These are phyloP conservation scores for Aspergillaceae sp. DNA, from an alignment of 2,329 filamentous ascomycete genomes.

Conservation along the genomic window DNA sequence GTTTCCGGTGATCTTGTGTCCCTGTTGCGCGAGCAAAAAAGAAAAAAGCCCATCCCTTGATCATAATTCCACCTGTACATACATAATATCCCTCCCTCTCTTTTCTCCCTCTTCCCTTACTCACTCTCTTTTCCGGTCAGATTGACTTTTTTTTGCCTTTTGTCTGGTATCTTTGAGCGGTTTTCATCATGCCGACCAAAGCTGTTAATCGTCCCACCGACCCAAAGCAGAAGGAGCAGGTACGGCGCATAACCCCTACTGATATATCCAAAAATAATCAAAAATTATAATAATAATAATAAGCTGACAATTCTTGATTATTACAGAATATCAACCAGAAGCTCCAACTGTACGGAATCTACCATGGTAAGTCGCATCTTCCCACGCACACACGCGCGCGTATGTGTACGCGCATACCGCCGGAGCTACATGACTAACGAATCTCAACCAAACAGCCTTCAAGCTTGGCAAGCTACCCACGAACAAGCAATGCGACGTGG, in stretches of 20 bases:
- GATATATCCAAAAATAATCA: too few species aligned
- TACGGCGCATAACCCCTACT: constrained; percentile 11
- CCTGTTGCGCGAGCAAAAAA: too few species aligned
- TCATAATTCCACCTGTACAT: too few species aligned
- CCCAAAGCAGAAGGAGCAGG: constrained; percentile 66
- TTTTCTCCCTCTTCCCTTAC: too few species aligned
- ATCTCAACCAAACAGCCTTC: constrained; percentile 52
- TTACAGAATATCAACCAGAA: constrained; percentile 72
- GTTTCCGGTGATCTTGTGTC: too few species aligned
- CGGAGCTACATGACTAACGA: constrained; percentile 6
- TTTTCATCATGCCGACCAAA: constrained; percentile 21
- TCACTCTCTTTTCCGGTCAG: too few species aligned
- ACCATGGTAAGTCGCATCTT: constrained; percentile 42
- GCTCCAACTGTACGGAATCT: constrained; percentile 89
- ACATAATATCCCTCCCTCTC: too few species aligned
- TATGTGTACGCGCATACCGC: too few species aligned
- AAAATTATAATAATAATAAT: too few species aligned
- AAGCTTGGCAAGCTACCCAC: constrained; percentile 83
- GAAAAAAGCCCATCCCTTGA: too few species aligned
- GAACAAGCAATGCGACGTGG: constrained; percentile 94
- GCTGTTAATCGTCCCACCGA: constrained; percentile 66
- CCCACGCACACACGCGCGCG: not conserved
- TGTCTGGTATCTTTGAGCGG: not conserved
- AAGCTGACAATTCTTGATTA: not conserved
- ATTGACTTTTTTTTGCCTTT: too few species aligned